Evolutionary conservation across 164 flowering plant species (phyloP).

Genomic region (Malania oleifera): DNA sequence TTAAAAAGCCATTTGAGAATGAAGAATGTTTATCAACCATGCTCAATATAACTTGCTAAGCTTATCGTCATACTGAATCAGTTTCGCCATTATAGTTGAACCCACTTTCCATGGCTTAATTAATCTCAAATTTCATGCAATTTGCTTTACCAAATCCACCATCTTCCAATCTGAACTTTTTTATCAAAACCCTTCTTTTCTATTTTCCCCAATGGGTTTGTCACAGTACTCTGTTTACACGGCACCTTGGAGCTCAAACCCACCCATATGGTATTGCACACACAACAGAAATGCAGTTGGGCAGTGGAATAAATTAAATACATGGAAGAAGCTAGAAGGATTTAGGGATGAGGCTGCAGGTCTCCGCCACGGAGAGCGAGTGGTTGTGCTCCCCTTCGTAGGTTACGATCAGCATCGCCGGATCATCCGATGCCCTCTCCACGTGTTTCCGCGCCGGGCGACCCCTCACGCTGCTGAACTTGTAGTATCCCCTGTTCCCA

Average conservation of each 20-base stretch:
- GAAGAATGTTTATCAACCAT: no score
- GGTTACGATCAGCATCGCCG: conserved; percentile 79
- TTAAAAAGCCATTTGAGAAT: no score
- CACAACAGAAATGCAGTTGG: not conserved
- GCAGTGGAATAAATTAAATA: not conserved
- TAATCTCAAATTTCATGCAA: not conserved
- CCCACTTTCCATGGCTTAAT: conserved; percentile 3
- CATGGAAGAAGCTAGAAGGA: conserved; percentile 36
- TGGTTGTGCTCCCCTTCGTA: conserved; percentile 95
- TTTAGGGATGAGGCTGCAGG: conserved; percentile 48
- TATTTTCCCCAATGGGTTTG: no score
- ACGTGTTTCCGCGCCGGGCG: conserved; percentile 95
- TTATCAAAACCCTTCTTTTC: not conserved
- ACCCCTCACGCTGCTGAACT: conserved; percentile 88
- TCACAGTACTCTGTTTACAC: no score
- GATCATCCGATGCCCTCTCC: conserved; percentile 82
- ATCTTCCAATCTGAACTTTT: not conserved
- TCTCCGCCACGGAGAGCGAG: conserved; percentile 46
- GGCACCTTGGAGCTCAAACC: not conserved
- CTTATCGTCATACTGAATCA: no score
- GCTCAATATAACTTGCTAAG: no score
- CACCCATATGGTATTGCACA: not conserved
- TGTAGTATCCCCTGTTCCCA: conserved; percentile 76
- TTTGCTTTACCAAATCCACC: conserved; percentile 24
- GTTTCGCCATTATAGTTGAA: no score